Evolutionary conservation across 495 filamentous ascomycete species (phyloP), one percentile per base, ranked within the genome.

Genomic region (Wilcoxina mikolae): DNA sequence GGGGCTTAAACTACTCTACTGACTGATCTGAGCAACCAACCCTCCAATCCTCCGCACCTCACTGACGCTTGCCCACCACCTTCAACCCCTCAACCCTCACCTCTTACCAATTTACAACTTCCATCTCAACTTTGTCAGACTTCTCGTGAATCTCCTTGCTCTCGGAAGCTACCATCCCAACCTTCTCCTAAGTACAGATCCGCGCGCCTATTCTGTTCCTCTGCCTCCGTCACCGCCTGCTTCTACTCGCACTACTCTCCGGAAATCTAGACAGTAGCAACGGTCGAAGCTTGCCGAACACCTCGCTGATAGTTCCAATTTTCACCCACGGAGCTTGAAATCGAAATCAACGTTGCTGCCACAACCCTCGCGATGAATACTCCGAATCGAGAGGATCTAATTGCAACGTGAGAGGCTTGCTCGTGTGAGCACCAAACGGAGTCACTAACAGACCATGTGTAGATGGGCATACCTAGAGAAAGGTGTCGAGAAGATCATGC

Each of bases 401-500:
- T 12, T 7, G 29, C 28, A 52, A 52, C 49, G 49, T 52, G 31
- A 52, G 49, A 52, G 9, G n/a, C 43, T 20, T 24, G 43, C 23
- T 20, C 15, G 10, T 35, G 5, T 35, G 31, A 35, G 31, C 31
- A 5, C 15, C 7, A 15, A 35, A 35, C 31, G 31, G 5, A 35
- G 7, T 35, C 31, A 35, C 31, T 50, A 10, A 50, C 47, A 2
- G 47, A 10, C 9, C 42, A 15, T 50, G 22, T 58, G 44, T 56
- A 91, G 87, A 69, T 99, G 91, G 91, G 71, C 73, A 18, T 95
- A 89, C 70, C 69, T 99, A 52, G 85, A 96, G 69, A 71, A 71
- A 29, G 89, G 89, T 41, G 84, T 99, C 55, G 78, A 87, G 55
- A 83, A 80, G 65, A 93, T 99, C 59, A 99, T 99, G 91, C 77